phyloP scores from a whole-genome alignment of 768 basidiomycete genomes.

The Pisolithus marmoratus region DNA sequence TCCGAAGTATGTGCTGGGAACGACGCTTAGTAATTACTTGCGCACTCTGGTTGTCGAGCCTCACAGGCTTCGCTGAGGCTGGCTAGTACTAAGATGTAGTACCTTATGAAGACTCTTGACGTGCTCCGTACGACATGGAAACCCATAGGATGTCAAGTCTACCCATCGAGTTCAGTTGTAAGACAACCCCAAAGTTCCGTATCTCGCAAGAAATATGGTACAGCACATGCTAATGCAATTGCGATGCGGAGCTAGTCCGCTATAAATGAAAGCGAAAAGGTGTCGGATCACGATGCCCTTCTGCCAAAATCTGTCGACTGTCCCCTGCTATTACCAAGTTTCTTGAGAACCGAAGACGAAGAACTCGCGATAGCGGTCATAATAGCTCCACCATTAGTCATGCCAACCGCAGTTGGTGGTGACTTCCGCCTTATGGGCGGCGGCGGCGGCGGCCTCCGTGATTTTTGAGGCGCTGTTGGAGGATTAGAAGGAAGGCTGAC shows the following conservation, averaged over 20 bases:
- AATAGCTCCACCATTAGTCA: conserved; percentile 45
- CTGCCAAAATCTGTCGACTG: background rate
- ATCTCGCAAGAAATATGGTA: too few species aligned
- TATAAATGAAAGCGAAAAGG: background rate
- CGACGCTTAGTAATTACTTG: too few species aligned
- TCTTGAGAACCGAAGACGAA: conserved; percentile 17
- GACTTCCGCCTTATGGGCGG: conserved; percentile 66
- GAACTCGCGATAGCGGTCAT: conserved; percentile 53
- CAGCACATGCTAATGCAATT: background rate
- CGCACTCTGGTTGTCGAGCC: too few species aligned
- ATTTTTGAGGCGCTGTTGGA: conserved; percentile 18
- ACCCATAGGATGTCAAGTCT: too few species aligned
- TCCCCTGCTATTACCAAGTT: background rate
- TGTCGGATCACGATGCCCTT: background rate
- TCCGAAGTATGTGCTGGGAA: too few species aligned
- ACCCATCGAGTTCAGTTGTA: too few species aligned
- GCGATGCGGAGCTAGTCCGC: background rate
- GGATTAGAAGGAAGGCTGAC: conserved; percentile 11
- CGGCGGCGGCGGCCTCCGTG: conserved; percentile 56
- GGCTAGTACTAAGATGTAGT: too few species aligned
- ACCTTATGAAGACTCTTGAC: too few species aligned
- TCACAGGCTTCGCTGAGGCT: too few species aligned
- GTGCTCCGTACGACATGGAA: too few species aligned
- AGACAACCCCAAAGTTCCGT: too few species aligned
- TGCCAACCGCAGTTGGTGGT: conserved; percentile 57